Conservation (phyloP, 177 flowering plant genomes). For the Vitis hybrid region DNA sequence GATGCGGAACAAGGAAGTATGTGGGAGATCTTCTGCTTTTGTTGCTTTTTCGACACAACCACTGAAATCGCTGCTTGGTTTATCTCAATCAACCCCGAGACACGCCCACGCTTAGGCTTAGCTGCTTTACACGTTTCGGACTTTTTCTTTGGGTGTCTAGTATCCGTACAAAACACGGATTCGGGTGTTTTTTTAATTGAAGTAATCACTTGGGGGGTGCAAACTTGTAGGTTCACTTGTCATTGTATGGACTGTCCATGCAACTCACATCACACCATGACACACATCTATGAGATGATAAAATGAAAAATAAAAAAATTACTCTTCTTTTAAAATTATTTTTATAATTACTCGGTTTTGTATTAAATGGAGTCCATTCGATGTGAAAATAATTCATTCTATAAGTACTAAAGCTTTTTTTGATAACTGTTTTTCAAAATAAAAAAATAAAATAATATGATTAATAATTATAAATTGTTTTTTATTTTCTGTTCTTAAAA, state of each 20-base stretch:
- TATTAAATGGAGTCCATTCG: no score
- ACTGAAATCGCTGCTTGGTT: neutral
- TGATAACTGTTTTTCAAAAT: no score
- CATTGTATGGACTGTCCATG: neutral
- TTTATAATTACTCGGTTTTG: no score
- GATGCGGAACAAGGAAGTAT: neutral
- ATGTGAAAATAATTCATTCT: no score
- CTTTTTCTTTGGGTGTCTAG: neutral
- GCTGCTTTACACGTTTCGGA: slow-evolving; percentile 16
- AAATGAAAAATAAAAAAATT: no score
- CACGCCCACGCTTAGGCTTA: slow-evolving; percentile 6
- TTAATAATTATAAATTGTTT: no score
- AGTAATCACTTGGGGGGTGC: neutral
- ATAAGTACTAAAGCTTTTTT: fast-evolving
- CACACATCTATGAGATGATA: neutral
- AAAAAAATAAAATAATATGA: fast-evolving
- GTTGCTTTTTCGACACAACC: neutral
- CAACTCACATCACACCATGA: neutral
- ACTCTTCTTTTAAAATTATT: no score
- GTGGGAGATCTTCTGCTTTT: neutral
- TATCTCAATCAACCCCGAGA: neutral
- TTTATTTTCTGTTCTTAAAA: no score
- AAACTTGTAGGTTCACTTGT: neutral
- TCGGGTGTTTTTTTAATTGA: neutral
- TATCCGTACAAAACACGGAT: slow-evolving; percentile 21